Percentiles rank a stretch among this genome's conserved stretches.
Evolutionary conservation across 2,329 filamentous ascomycete species (phyloP).

Genomic region (Colletotrichum graminicola): DNA sequence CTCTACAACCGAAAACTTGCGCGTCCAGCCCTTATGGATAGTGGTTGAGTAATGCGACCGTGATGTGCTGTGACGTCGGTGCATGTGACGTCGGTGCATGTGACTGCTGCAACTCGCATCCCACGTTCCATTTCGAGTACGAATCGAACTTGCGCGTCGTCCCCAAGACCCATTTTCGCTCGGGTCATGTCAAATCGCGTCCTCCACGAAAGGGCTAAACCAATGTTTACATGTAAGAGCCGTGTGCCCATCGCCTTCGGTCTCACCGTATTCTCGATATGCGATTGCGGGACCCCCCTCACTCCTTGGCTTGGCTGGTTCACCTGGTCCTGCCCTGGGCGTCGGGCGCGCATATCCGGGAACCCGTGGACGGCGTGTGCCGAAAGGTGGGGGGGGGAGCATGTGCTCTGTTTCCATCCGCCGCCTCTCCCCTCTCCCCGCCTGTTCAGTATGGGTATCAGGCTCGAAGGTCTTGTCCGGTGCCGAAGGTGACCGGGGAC

Average conservation of each 20-base stretch:
- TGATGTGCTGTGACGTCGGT: not conserved
- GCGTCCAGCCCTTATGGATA: not conserved
- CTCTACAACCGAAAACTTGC: conserved; percentile 6
- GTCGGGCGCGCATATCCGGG: not conserved
- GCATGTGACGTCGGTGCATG: conserved; percentile 33
- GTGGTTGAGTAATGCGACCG: not conserved
- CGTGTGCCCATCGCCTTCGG: not conserved
- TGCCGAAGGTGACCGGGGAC: not conserved
- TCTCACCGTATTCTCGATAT: not conserved
- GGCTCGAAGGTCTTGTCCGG: not conserved
- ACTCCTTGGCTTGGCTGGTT: not conserved
- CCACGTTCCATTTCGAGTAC: not conserved
- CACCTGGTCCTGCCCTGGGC: not conserved
- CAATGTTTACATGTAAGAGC: not conserved
- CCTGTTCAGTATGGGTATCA: not conserved
- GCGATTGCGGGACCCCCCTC: not conserved
- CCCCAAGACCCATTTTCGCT: not conserved
- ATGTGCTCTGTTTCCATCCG: not conserved
- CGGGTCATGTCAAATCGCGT: not conserved
- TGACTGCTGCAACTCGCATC: conserved; percentile 11
- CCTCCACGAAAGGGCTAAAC: no score
- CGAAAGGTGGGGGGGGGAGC: not conserved
- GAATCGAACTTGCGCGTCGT: not conserved
- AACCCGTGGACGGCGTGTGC: not conserved
- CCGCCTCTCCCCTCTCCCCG: not conserved